Percentiles rank a stretch among this genome's conserved stretches.
These are phyloP conservation scores for Cyanodermella asteris DNA, from an alignment of 2,329 filamentous ascomycete genomes.

Conservation along the genomic window DNA sequence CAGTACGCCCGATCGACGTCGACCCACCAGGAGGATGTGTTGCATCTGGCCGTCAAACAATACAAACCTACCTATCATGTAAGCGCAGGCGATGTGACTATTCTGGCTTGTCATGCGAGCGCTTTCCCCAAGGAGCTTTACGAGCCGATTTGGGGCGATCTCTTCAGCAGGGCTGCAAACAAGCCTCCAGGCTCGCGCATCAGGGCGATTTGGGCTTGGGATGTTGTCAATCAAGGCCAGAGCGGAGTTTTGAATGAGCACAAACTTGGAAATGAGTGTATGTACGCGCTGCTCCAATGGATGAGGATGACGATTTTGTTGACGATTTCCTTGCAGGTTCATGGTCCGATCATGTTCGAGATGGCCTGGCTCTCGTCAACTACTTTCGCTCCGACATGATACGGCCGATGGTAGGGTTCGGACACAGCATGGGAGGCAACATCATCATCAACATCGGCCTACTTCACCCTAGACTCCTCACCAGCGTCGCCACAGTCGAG, in stretches of 20 bases:
- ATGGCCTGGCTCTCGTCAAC: slow-evolving; percentile 71
- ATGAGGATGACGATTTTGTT: too few species aligned
- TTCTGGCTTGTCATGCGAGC: slow-evolving; percentile 76
- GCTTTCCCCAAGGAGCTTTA: slow-evolving; percentile 91
- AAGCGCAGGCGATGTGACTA: slow-evolving; percentile 50
- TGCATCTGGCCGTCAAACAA: slow-evolving; percentile 63
- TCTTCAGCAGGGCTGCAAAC: slow-evolving; percentile 33
- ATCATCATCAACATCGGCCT: slow-evolving; percentile 45
- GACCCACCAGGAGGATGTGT: slow-evolving; percentile 48
- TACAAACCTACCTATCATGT: slow-evolving; percentile 31
- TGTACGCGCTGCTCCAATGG: too few species aligned
- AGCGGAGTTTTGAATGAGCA: slow-evolving; percentile 58
- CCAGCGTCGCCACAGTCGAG: slow-evolving; percentile 58
- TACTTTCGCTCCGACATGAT: slow-evolving; percentile 59
- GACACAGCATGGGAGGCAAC: slow-evolving; percentile 72
- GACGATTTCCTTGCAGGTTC: slow-evolving; percentile 40
- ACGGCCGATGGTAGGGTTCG: slow-evolving; percentile 61
- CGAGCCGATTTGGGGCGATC: slow-evolving; percentile 75
- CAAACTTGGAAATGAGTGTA: slow-evolving; percentile 60
- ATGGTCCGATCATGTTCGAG: slow-evolving; percentile 70
- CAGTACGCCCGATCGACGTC: slow-evolving; percentile 58
- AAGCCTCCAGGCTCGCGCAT: slow-evolving; percentile 43
- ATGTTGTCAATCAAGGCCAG: slow-evolving; percentile 66
- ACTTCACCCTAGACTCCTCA: slow-evolving; percentile 61
- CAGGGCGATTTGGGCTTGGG: slow-evolving; percentile 70